Evolutionary conservation across 2,329 filamentous ascomycete genomes (phyloP).

Genomic region (Aspergillus clavatus): DNA sequence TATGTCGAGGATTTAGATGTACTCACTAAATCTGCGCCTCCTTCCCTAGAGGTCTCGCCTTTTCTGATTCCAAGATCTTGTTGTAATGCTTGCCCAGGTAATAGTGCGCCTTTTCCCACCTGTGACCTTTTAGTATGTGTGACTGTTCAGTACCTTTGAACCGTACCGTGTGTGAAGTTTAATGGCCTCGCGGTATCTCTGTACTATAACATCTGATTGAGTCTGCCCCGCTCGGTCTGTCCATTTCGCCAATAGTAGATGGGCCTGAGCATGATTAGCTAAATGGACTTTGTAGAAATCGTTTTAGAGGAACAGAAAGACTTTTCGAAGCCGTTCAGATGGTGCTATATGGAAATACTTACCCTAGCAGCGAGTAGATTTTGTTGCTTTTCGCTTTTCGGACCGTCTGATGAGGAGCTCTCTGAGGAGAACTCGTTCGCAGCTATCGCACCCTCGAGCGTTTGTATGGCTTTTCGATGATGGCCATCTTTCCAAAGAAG

Average conservation of each 20-base stretch:
- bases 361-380: slow-evolving; percentile 49
- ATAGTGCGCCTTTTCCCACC: slow-evolving; percentile 97
- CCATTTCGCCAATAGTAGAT: slow-evolving; percentile 92
- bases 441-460: slow-evolving; percentile 78
- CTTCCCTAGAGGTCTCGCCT: slow-evolving; percentile 67
- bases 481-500: slow-evolving; percentile 91
- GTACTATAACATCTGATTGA: slow-evolving; percentile 70
- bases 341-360: slow-evolving; percentile 6
- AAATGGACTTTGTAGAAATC: neutral
- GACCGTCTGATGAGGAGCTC: slow-evolving; percentile 35
- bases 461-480: slow-evolving; percentile 90
- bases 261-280: slow-evolving; percentile 50
- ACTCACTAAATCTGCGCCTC: slow-evolving; percentile 65
- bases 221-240: slow-evolving; percentile 92
- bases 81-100: slow-evolving; percentile 97
- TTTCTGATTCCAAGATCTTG: slow-evolving; percentile 87
- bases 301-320: neutral
- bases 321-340: neutral
- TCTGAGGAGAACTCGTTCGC: slow-evolving; percentile 65
- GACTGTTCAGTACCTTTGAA: neutral
- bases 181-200: slow-evolving; percentile 74
- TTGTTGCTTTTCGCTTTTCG: slow-evolving; percentile 43
- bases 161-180: slow-evolving; percentile 36
- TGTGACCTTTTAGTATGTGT: slow-evolving; percentile 23
- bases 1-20: neutral